Base-by-base conservation (phyloP, 495 filamentous ascomycete genomes). In the Penicillium ucsense region DNA sequence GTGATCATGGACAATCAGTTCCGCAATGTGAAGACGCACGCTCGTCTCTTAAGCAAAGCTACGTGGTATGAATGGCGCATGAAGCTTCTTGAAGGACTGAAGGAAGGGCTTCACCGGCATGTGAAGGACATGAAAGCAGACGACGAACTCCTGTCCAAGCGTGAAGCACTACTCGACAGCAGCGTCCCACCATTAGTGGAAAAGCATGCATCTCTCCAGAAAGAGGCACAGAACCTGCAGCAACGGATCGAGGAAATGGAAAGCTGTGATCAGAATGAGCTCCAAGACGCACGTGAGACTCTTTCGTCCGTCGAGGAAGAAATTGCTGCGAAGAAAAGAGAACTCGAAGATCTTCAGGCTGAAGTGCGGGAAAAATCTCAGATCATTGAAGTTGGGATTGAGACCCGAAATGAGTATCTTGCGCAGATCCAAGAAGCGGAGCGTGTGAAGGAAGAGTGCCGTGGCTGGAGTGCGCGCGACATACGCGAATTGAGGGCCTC, bases 41-140 rank as follows among this genome's bases (percentile, higher is more conserved):
- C 94, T 3, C 73, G 94, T 36, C 72, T 94, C 4, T 75, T 87
- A 8, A 95, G 90, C 68, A 95, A 95, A 61, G 88, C 81, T 35
- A 90, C 88, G 64, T 98, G 94, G 94, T 97, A 98, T 60, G 84
- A 89, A 59, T 98, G 94, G 94, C 86, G 94, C 32, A 89, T 86
- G 80, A 88, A 88, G 54, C 78, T 96, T 29, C 81, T 95, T 8
- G 82, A 86, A 27, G 88, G 86, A 4, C 73, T 97, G 12, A 86
- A 83, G 57, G 81, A 87, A 50, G 88, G 84, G 2, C 76, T 98
- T 1, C 59, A 84, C 33, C 81, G 79, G 35, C 89, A 87, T 37
- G 71, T 75, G 0, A 78, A 85, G 38, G 86, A 84, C 34, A 84
- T 97, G 83, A 75, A 80, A 35, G 67, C 70, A 8, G 92, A 98